Percentiles rank a stretch among this genome's conserved stretches.
Evolutionary conservation across 257 asterid species (phyloP).

Genomic region (Solanum pinnatisectum): DNA sequence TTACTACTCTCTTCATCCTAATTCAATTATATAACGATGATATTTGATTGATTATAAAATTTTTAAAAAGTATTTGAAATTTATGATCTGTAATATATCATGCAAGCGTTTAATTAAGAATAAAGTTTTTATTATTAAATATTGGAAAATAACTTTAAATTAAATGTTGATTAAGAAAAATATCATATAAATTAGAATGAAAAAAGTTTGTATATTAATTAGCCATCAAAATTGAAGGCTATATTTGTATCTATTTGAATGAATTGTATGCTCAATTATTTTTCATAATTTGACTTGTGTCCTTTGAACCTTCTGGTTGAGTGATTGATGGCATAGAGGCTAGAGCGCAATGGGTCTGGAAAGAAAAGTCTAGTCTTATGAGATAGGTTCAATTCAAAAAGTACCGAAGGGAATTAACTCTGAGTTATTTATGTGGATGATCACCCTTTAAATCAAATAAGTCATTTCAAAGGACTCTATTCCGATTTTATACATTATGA

Average conservation of each 20-base stretch:
- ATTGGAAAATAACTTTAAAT: too few relatives aligned
- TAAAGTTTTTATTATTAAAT: not conserved
- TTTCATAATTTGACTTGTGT: not conserved
- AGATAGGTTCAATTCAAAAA: too few relatives aligned
- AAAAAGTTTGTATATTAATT: not conserved
- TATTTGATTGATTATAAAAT: not conserved
- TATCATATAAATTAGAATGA: not conserved
- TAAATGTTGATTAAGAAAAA: not conserved
- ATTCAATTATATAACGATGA: not conserved
- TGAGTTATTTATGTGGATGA: too few relatives aligned
- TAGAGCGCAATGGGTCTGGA: not conserved
- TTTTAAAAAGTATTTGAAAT: not conserved
- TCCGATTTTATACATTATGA: too few relatives aligned
- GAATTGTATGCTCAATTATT: not conserved
- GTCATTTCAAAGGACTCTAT: too few relatives aligned
- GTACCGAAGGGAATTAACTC: too few relatives aligned
- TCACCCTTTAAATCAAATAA: too few relatives aligned
- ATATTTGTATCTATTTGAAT: not conserved
- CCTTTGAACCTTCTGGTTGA: not conserved
- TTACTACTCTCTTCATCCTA: fast-evolving
- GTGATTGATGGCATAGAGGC: not conserved
- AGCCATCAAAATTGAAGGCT: not conserved
- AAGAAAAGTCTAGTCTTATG: not conserved
- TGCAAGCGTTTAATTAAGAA: not conserved
- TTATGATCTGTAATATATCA: too few relatives aligned